phyloP scores from a whole-genome alignment of 305 asterid genomes.

The Solanum hybrid region DNA sequence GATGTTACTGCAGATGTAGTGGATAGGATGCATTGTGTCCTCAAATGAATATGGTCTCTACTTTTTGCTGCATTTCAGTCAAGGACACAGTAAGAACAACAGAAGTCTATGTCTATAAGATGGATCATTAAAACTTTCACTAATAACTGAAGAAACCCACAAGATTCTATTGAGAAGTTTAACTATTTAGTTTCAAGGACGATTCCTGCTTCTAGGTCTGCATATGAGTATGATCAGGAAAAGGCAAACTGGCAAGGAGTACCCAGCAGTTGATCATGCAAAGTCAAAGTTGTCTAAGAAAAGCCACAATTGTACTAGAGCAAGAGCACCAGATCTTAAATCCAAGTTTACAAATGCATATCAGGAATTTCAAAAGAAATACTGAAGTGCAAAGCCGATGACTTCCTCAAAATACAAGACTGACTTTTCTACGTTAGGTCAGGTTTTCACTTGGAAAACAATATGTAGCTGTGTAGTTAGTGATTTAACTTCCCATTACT shows the following conservation, averaged over 20 bases:
- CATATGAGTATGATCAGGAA: not conserved
- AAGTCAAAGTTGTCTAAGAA: not conserved
- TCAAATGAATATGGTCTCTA: slow-evolving; percentile 42
- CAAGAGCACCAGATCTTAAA: not conserved
- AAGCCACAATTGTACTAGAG: not conserved
- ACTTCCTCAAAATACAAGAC: not conserved
- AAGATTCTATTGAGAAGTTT: not conserved
- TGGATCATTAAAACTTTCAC: not conserved
- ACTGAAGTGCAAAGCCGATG: not conserved
- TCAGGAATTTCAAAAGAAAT: not conserved
- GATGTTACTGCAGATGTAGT: slow-evolving; percentile 41
- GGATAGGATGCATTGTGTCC: slow-evolving; percentile 66
- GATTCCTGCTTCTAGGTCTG: not conserved
- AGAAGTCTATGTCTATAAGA: not conserved
- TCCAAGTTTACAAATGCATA: not conserved
- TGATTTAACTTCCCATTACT: not conserved
- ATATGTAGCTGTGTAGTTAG: not conserved
- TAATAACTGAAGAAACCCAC: slow-evolving; percentile 3
- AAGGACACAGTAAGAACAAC: slow-evolving; percentile 19
- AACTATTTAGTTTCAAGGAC: not conserved
- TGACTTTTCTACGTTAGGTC: not conserved
- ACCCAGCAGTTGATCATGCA: not conserved
- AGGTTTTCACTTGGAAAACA: not conserved
- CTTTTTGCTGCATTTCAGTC: slow-evolving; percentile 59
- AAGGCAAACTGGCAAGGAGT: not conserved